Conservation (phyloP, 441 rosid genomes). For the Adansonia grandidieri region DNA sequence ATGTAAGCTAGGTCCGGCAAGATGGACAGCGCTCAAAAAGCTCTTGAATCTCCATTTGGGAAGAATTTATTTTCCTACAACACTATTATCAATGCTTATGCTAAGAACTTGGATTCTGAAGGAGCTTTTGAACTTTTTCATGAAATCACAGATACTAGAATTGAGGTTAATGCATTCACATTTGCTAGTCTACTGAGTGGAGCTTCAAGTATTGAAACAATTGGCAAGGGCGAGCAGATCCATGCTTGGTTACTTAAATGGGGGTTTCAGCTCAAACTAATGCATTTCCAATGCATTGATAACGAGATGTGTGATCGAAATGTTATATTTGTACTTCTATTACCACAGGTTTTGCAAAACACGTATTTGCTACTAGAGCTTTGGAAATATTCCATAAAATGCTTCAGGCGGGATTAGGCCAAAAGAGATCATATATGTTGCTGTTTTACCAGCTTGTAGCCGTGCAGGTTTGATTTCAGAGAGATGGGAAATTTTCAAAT, state of each 20-base stretch:
- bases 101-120: constrained; percentile 46
- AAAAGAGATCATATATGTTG: constrained; percentile 54
- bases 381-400: constrained; percentile 50
- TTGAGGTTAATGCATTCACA: constrained; percentile 51
- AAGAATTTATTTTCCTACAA: constrained; percentile 60
- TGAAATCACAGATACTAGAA: constrained; percentile 42
- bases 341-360: constrained; percentile 67
- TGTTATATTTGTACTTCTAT: constrained; percentile 67
- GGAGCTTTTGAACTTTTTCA: constrained; percentile 46
- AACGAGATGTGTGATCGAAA: constrained; percentile 47
- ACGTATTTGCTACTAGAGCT: constrained; percentile 54
- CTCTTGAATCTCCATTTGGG: constrained; percentile 57
- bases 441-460: constrained; percentile 65
- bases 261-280: constrained; percentile 43
- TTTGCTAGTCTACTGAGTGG: constrained; percentile 67
- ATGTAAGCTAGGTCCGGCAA: constrained; percentile 55
- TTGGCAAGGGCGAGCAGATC: constrained; percentile 61
- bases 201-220: constrained; percentile 56
- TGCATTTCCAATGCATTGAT: constrained; percentile 55
- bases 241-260: constrained; percentile 49
- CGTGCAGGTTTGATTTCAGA: constrained; percentile 61
- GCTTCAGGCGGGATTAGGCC: constrained; percentile 47
- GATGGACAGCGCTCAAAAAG: constrained; percentile 65
- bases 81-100: constrained; percentile 49
- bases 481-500: constrained; percentile 54